Evolutionary conservation across 2,329 filamentous ascomycete genomes (phyloP).

Genomic region (Xylaria sp.): DNA sequence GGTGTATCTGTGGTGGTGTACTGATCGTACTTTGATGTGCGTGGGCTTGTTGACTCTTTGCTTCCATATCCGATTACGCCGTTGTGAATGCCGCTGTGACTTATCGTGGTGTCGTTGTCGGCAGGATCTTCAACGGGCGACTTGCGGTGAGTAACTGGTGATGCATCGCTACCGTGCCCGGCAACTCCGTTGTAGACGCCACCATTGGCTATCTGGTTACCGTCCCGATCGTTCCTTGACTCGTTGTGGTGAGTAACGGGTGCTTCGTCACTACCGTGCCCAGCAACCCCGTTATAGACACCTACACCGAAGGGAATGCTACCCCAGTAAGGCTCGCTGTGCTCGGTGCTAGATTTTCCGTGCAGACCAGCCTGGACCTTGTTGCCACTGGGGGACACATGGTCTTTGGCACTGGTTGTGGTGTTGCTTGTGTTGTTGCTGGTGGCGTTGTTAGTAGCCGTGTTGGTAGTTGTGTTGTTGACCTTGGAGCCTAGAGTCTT

Average conservation of each 20-base stretch:
- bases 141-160: background rate
- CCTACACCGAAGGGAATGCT: constrained; percentile 45
- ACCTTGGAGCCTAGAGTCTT: background rate
- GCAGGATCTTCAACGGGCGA: background rate
- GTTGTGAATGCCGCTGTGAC: constrained; percentile 17
- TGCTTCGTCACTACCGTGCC: constrained; percentile 40
- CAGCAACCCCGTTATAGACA: constrained; percentile 44
- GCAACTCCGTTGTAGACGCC: constrained; percentile 34
- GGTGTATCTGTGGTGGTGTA: background rate
- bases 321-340: constrained; percentile 47
- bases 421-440: background rate
- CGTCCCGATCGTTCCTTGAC: background rate
- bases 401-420: background rate
- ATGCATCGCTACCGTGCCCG: constrained; percentile 40
- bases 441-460: background rate
- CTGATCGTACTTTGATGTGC: background rate
- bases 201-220: background rate
- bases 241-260: constrained; percentile 4
- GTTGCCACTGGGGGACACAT: constrained; percentile 24
- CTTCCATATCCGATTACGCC: constrained; percentile 45
- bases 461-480: background rate
- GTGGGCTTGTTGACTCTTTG: constrained; percentile 28
- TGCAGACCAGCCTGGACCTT: constrained; percentile 34
- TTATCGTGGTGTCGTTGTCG: background rate
- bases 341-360: constrained; percentile 30